Base-by-base conservation (phyloP, 768 basidiomycete species). In the Galerina marginata region DNA sequence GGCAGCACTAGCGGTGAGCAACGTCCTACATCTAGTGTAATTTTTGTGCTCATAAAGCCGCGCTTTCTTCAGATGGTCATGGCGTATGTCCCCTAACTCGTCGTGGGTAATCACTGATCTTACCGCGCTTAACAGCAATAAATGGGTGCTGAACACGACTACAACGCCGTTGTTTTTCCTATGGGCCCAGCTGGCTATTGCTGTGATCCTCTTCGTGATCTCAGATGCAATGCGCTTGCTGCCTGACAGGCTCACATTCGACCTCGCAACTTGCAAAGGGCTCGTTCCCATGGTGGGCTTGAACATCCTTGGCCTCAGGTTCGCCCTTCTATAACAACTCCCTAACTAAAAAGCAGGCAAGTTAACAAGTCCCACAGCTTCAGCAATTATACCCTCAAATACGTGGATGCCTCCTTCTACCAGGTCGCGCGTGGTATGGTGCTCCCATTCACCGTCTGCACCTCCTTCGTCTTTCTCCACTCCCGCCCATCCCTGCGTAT, bases 351-450 rank as follows among this genome's bases (percentile, higher is more conserved):
- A n/a, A 20, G 20, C 20, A 20, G 20, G 5, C 29, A 26, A 20
- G 23, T 9, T 43, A 38, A 51, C 25, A 44, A 11, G 20, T 46
- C 20, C 36, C 12, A 33, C 71, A 93, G 92, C 68, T 90, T 92
- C 70, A 92, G 92, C 75, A 96, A 95, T 72, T 95, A 88, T 71
- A 94, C 91, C 42, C 83, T 96, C 59, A 93, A 95, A 86, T 93
- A 91, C 69, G 95, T 97, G 66, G 95, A 95, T 58, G 93, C 93
- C 11, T 95, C 94, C 0, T 95, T 96, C 75, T 95, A 96, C 74
- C 95, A 96, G 78, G 91, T 99, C 63, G 96, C 96, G 0, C 90
- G 96, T 14, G 96, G 96, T 9, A 83, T 99, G 61, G 86, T 99
- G 29, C 87, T 99, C 23, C 96, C 96, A 0, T 91, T 95, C 81